Evolutionary conservation across 1,139 yeast genomes (phyloP), one percentile per base, ranked within the genome.

Genomic region (Blastobotrys arbuscula): DNA sequence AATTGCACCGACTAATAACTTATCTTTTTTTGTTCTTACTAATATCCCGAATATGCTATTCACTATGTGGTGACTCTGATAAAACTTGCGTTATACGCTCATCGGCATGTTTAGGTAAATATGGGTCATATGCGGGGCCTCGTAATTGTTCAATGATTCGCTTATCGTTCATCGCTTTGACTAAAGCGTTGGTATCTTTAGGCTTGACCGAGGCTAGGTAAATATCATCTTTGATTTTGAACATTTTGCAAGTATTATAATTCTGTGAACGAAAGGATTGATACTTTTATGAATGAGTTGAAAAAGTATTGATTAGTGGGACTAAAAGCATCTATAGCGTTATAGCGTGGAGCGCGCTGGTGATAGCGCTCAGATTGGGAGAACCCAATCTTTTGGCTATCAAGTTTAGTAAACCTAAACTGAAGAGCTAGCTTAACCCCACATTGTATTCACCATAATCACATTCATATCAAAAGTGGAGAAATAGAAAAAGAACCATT

Each of bases 91-190:
- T 24, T 7, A 24, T 24, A 24, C 10, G 28, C 28, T 10, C 8
- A 13, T 34, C 20, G 1, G 58, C 59, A 39, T 57, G 55, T 21
- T 51, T 47, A 20, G 15, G 18, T 15, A 31, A 36, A 42, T 54
- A 57, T 1, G 55, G 53, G 2, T 36, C 46, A 13, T 36, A 42
- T 4, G 48, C 52, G 8, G 57, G 60, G 12, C 56, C 55, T 2
- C 53, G 49, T n/a, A 56, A 36, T 16, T 44, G 49, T 21, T 43
- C 36, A 2, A 55, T 55, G 19, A 57, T 46, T 23, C 45, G 50
- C 18, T 43, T 28, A 28, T 55, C 48, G 39, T 47, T 51, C 52
- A 56, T 50, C 4, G 56, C 52, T 39, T 39, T 34, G 4, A 34
- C 33, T 24, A 7, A 24, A 24, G 7, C 10, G 28, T 7, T 24